These are phyloP conservation scores for Danielia reshetovae DNA, from an alignment of 805 yeast species.

Conservation along the genomic window DNA sequence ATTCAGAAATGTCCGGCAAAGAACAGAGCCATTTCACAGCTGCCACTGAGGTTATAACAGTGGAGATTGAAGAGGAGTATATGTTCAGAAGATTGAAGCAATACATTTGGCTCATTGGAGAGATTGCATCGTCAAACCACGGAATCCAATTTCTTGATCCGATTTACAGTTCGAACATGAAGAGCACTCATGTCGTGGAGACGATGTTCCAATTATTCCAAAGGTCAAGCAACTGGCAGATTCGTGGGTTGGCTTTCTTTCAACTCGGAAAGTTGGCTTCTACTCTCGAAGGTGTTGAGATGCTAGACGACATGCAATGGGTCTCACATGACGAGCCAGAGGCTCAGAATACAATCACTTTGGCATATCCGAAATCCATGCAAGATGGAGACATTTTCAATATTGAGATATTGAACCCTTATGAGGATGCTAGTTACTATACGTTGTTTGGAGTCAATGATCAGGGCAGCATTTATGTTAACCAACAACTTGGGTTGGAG, in stretches of 20 bases:
- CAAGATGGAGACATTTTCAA: conserved; percentile 12
- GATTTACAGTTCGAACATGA: conserved; percentile 19
- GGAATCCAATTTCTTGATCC: conserved; percentile 54
- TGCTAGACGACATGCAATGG: conserved; percentile 83
- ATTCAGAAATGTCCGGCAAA: background rate
- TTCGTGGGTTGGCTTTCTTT: conserved; percentile 75
- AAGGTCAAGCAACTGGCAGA: conserved; percentile 43
- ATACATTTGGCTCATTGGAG: conserved; percentile 83
- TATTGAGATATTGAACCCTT: conserved; percentile 12
- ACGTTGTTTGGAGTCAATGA: conserved; percentile 9
- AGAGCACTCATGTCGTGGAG: conserved; percentile 34
- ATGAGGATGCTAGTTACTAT: conserved; percentile 12
- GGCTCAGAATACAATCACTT: conserved; percentile 1
- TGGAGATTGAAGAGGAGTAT: conserved; percentile 29
- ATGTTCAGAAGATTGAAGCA: conserved; percentile 52
- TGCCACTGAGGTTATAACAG: conserved; percentile 1
- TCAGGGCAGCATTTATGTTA: conserved; percentile 5
- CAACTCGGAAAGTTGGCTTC: conserved; percentile 70
- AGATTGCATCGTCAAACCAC: conserved; percentile 65
- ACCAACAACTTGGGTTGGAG: conserved; percentile 8
- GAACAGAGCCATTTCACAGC: conserved; percentile 1
- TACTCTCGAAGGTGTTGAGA: conserved; percentile 77
- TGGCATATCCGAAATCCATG: conserved; percentile 15
- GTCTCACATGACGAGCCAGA: conserved; percentile 6
- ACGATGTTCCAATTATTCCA: conserved; percentile 41